These are phyloP conservation scores for Aspergillus sergii DNA, from an alignment of 2,329 filamentous ascomycete genomes.

Conservation along the genomic window DNA sequence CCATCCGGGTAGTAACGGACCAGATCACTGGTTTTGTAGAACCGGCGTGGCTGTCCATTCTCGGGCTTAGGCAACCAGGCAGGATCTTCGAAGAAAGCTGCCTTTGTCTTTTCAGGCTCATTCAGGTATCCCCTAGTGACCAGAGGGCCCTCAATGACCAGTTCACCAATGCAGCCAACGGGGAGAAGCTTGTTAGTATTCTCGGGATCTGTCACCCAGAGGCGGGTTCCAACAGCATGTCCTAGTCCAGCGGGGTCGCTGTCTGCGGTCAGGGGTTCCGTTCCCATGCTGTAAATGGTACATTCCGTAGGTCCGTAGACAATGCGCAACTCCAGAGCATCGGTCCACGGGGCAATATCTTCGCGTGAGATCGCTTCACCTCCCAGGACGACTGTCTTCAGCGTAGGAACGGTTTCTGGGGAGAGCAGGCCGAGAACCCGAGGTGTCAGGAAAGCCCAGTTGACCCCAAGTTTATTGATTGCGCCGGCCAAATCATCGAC, in stretches of 20 bases:
- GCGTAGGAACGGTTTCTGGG: neutral
- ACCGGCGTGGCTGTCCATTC: neutral
- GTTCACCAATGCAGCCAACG: slow-evolving; percentile 4
- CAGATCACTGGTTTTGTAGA: slow-evolving; percentile 35
- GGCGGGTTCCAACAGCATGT: slow-evolving; percentile 1
- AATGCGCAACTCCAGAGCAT: neutral
- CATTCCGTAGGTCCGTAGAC: slow-evolving; percentile 11
- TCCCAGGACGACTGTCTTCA: slow-evolving; percentile 1
- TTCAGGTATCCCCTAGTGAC: slow-evolving; percentile 17
- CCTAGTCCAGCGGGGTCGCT: slow-evolving; percentile 5
- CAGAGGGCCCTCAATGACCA: slow-evolving; percentile 7
- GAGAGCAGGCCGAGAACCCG: neutral
- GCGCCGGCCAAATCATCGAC: neutral
- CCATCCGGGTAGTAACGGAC: slow-evolving; percentile 26
- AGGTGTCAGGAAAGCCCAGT: slow-evolving; percentile 4
- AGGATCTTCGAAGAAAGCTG: slow-evolving; percentile 26
- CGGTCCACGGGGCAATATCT: slow-evolving; percentile 3
- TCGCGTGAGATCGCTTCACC: neutral
- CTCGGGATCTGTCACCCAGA: slow-evolving; percentile 6
- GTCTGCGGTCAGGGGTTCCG: neutral
- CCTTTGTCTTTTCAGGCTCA: slow-evolving; percentile 14
- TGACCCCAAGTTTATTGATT: neutral
- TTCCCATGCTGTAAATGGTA: neutral
- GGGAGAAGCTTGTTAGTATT: slow-evolving; percentile 2
- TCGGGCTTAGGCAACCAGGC: slow-evolving; percentile 17